These are phyloP conservation scores for Leccinum rimulosum DNA, from an alignment of 768 basidiomycete species.

Conservation along the genomic window DNA sequence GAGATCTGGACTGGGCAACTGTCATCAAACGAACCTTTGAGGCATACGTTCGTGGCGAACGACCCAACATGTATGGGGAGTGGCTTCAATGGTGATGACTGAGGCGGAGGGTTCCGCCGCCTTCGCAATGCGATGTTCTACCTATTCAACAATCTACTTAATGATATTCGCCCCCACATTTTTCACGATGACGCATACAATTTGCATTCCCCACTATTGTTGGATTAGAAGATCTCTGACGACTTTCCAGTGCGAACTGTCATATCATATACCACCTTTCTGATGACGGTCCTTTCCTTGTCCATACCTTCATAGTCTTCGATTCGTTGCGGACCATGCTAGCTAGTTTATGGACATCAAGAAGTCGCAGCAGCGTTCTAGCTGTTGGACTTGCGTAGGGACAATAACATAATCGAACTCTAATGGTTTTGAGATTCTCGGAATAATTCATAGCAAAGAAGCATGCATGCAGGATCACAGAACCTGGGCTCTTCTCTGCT, in stretches of 20 bases:
- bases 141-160: conserved; percentile 29
- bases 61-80: conserved; percentile 96
- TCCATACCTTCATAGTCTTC: conserved; percentile 20
- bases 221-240: conserved; percentile 31
- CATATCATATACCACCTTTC: conserved; percentile 30
- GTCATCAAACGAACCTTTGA: conserved; percentile 97
- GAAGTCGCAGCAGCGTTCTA: conserved; percentile 10
- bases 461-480: not conserved
- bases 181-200: conserved; percentile 26
- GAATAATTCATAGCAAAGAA: not conserved
- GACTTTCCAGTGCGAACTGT: conserved; percentile 25
- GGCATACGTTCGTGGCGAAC: conserved; percentile 84
- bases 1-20: conserved; percentile 88
- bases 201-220: conserved; percentile 27
- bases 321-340: conserved; percentile 20
- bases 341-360: conserved; percentile 14
- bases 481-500: conserved; percentile 40
- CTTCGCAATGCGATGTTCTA: conserved; percentile 9
- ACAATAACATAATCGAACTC: conserved; percentile 25
- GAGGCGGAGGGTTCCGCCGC: conserved; percentile 1
- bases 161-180: conserved; percentile 25
- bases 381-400: conserved; percentile 18
- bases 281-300: conserved; percentile 26
- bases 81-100: conserved; percentile 50
- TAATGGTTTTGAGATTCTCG: conserved; percentile 20